Evolutionary conservation across 768 basidiomycete species (phyloP).

Genomic region (Amanita inopinata): DNA sequence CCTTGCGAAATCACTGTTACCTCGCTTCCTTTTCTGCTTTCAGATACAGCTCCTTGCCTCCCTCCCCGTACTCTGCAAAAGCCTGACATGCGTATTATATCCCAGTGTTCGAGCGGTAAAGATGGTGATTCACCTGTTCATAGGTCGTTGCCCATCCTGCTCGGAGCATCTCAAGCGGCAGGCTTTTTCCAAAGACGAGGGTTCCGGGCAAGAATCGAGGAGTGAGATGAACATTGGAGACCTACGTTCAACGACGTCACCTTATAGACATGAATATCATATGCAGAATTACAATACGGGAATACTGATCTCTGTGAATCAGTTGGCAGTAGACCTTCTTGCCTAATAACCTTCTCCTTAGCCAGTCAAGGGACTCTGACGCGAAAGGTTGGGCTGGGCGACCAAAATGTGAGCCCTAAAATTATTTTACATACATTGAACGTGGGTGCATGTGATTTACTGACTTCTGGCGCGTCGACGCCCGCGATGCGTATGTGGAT

Average conservation of each 20-base stretch:
- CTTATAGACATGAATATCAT: not conserved
- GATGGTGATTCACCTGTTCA: constrained; percentile 33
- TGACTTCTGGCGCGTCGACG: constrained; percentile 87
- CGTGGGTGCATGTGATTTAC: constrained; percentile 6
- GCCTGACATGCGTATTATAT: constrained; percentile 19
- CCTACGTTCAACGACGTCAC: constrained; percentile 30
- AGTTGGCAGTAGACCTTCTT: constrained; percentile 64
- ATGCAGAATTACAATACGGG: constrained; percentile 52
- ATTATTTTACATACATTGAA: constrained; percentile 1
- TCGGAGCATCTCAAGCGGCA: constrained; percentile 67
- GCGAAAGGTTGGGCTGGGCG: constrained; percentile 66
- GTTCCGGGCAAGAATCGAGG: constrained; percentile 44
- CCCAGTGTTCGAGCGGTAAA: not conserved
- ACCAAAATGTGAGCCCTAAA: constrained; percentile 76
- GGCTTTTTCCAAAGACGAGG: constrained; percentile 34
- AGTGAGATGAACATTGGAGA: constrained; percentile 52
- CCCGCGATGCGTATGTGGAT: constrained; percentile 85
- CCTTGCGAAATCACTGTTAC: constrained; percentile 28
- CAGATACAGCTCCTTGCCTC: constrained; percentile 56
- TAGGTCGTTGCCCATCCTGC: constrained; percentile 74
- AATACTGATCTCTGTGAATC: constrained; percentile 73
- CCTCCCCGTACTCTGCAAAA: constrained; percentile 71
- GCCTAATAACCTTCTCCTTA: constrained; percentile 45
- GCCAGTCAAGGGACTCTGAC: constrained; percentile 67
- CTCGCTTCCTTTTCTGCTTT: constrained; percentile 55